Base-by-base conservation (phyloP, 805 yeast genomes). In the Yamadazyma tumulicola region DNA sequence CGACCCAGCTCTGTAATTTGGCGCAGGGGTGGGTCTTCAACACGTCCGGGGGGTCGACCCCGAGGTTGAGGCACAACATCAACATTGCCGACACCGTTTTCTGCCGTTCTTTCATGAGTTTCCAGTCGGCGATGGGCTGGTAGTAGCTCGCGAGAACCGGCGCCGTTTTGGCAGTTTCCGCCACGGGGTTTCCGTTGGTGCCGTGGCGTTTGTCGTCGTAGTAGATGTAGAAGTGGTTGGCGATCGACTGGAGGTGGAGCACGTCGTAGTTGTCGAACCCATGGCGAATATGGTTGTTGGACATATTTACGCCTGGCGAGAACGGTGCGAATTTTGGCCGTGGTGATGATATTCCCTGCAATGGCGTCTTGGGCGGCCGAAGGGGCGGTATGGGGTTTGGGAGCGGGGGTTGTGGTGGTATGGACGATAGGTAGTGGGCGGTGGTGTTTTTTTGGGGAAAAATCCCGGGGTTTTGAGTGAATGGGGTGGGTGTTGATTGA, bases 11-110 rank as follows among this genome's bases (percentile, higher is more conserved):
- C 64, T 93, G 98, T 26, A 81, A 61, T 46, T 81, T 79, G 1
- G 98, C 96, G 49, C 94, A 85, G 1, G 96, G 97, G 42, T 85
- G 87, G 0, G 97, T 87, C 55, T 88, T 86, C 54, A 85, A 78
- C 18, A 89, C 79, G 59, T 93, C 98, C 1, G 98, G 98, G 2
- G 98, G 98, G 47, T 91, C 97, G 1, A 93, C 96, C 6, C 97
- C 97, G 17, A 91, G 60, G 53, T 93, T 93, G 24, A 93, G 66
- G 57, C 98, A 93, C 31, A 93, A 64, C 32, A 93, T 88, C 6
- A 93, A 66, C 11, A 96, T 97, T 0, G 97, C 98, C 35, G 85
- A 81, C 9, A 89, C 87, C 1, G 98, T 93, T 54, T 89, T 85
- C 52, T 85, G 95, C 28, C 96, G 75, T 47, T 88, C 96, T 41